These are phyloP conservation scores for Pseudocercospora pini-densiflorae DNA, from an alignment of 2,329 filamentous ascomycete species.

Conservation along the genomic window DNA sequence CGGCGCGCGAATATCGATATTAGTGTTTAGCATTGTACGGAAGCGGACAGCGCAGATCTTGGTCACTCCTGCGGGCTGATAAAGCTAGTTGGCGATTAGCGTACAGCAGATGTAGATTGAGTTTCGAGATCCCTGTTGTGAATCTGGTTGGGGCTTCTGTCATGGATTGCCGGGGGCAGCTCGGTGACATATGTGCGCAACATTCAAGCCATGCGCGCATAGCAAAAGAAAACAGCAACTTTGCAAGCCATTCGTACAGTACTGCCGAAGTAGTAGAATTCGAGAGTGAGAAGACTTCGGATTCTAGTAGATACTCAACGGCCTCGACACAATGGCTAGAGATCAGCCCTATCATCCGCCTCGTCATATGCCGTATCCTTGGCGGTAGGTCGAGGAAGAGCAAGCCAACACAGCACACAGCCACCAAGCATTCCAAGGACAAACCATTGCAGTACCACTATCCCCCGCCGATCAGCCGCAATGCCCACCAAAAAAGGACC, in stretches of 20 bases:
- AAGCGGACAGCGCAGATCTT: not conserved
- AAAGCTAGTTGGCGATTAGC: not conserved
- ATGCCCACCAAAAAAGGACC: conserved; percentile 19
- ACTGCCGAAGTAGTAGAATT: not conserved
- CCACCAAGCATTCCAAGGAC: conserved; percentile 15
- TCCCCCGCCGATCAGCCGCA: conserved; percentile 7
- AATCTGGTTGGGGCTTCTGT: not conserved
- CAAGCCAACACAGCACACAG: conserved; percentile 12
- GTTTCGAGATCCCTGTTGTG: not conserved
- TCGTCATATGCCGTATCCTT: conserved; percentile 10
- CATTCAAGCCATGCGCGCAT: not conserved
- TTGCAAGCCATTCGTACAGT: not conserved
- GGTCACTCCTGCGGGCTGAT: not conserved
- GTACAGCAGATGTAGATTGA: not conserved
- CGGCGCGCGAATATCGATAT: not conserved
- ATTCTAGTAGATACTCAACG: not conserved
- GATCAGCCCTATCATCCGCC: conserved; percentile 9
- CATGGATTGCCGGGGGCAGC: not conserved
- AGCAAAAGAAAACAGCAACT: not conserved
- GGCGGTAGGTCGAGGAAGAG: conserved; percentile 8
- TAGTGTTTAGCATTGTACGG: not conserved
- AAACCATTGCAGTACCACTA: conserved; percentile 14
- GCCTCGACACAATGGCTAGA: conserved; percentile 6
- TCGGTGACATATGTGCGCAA: not conserved
- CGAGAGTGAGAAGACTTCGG: not conserved